Percentiles rank a stretch among this genome's conserved stretches.
Evolutionary conservation across 2,329 filamentous ascomycete genomes (phyloP).

Genomic region (Grosmannia huntii): DNA sequence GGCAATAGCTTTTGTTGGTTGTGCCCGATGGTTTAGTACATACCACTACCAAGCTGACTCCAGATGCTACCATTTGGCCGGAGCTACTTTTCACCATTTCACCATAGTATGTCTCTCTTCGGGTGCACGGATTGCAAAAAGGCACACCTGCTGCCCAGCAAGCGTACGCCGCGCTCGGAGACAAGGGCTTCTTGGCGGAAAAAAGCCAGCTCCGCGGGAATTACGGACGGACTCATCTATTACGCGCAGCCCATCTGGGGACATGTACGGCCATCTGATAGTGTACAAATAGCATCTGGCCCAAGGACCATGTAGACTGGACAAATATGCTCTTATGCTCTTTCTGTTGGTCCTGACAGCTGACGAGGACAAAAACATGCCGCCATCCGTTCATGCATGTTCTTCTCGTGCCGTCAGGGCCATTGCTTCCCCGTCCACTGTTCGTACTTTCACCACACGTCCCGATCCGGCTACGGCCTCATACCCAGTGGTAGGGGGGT

Average conservation of each 20-base stretch:
- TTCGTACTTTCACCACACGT: neutral
- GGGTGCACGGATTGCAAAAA: too few relatives aligned
- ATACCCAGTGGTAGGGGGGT: neutral
- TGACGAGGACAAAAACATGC: neutral
- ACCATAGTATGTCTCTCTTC: too few relatives aligned
- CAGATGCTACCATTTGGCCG: neutral
- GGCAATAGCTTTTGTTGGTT: neutral
- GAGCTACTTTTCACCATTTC: neutral
- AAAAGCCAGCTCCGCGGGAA: neutral
- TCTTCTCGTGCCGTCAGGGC: neutral
- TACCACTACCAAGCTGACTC: neutral
- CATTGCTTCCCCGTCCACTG: neutral
- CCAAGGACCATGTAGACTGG: neutral
- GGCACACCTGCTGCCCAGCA: neutral
- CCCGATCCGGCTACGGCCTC: neutral
- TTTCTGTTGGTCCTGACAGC: neutral
- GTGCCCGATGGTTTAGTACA: neutral
- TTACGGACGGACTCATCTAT: neutral
- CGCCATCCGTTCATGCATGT: neutral
- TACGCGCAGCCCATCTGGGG: neutral
- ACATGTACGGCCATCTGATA: neutral
- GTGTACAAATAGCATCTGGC: neutral
- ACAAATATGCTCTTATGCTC: neutral
- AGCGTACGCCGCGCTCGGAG: neutral
- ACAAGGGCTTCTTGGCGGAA: neutral